Base-by-base conservation (phyloP, 2,329 filamentous ascomycete species). In the Botrytis deweyae region DNA sequence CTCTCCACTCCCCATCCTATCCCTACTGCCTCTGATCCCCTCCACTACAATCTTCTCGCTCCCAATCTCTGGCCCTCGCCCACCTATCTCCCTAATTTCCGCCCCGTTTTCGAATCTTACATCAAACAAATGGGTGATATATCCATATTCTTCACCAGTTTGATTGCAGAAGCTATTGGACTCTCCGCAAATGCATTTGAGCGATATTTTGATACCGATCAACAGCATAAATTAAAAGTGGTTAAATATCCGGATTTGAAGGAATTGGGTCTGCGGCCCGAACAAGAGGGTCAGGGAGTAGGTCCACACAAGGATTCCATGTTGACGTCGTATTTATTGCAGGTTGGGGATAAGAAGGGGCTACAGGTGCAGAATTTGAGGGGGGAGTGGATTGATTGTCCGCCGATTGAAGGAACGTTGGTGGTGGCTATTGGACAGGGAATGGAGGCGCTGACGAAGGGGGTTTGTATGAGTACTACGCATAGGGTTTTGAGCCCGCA, bases 351-450 rank as follows among this genome's bases (percentile, higher is more conserved):
- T n/a, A 94, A 97, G 81, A 86, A 84, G 40, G 93, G 93, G 0
- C 84, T 97, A 76, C 93, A 97, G 84, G 93, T 93, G 44, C 94
- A 96, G 82, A 97, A 97, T 82, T 87, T 91, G 74, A 82, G 84
- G 49, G 94, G 94, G 46, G 83, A 89, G 75, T 97, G 94, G 94
- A 91, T 97, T 78, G 93, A 95, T 82, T 94, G 91, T 80, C 90
- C 91, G 77, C 94, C 94, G 0, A 86, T 94, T 46, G 84, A 86
- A 33, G 92, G 91, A 2, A 96, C 94, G 66, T 87, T 97, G 6
- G 94, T 97, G 2, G 93, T 97, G 1, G 93, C 93, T 14, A 94
- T 97, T 78, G 94, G 94, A 0, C 94, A 97, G 83, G 94, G 93
- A 0, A 87, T 97, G 79, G 94, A 97, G 84, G 94, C 94, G 7